Conservation (phyloP, 805 yeast species). For the Tetrapisispora namnaoensis region DNA sequence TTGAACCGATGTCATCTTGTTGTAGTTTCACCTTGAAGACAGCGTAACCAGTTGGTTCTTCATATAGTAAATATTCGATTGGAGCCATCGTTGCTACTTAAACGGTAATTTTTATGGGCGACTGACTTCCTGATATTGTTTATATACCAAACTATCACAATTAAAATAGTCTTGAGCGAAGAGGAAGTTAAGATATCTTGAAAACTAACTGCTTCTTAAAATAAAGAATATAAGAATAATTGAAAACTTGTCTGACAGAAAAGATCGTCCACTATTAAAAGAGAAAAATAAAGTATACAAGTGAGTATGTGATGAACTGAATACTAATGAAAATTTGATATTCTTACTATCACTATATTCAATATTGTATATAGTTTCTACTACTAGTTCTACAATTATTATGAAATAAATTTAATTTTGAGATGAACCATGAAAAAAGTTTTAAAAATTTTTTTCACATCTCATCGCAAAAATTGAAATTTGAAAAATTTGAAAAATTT, state of each 20-base stretch:
- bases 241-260: no score
- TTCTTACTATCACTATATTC: neutral
- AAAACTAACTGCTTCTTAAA: neutral
- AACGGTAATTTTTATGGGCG: neutral
- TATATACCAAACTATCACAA: no score
- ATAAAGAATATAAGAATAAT: no score
- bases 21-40: conserved; percentile 87
- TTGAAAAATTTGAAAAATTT: neutral
- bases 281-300: neutral
- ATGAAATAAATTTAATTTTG: no score
- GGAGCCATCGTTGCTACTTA: conserved; percentile 41
- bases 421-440: neutral
- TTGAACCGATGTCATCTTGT: conserved; percentile 88
- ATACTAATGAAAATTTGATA: neutral
- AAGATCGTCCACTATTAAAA: neutral
- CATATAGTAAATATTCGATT: conserved; percentile 85
- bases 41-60: conserved; percentile 98
- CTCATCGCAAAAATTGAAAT: neutral
- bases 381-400: neutral
- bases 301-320: neutral
- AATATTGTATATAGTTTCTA: neutral
- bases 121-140: neutral
- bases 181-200: no score
- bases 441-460: neutral
- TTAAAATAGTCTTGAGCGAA: no score